Evolutionary conservation across 805 yeast genomes (phyloP), one percentile per base, ranked within the genome.

Genomic region (Suhomyces canberraensis): DNA sequence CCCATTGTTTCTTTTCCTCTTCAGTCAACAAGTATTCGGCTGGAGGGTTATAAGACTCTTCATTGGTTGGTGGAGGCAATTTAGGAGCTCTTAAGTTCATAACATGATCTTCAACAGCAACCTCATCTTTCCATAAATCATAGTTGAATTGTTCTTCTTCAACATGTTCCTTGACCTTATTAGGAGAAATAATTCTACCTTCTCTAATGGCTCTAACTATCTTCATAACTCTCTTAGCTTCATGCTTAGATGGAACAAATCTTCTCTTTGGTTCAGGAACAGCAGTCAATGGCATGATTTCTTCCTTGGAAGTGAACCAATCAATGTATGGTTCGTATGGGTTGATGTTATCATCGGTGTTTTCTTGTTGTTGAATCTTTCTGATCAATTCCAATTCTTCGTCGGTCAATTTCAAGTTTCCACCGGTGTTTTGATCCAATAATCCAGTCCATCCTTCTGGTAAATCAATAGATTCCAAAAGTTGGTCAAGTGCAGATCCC

Each of bases 381-480:
- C 81, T 73, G 54, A 93, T 86, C 45, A 93, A 74, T 48, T 90
- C 95, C 53, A 90, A 72, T 63, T 93, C 98, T 56, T 91, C 97
- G 36, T 75, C 74, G 6, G 88, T 78, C 46, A 93, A 70, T 48
- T 93, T 89, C 66, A 93, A 74, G 36, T 86, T 73, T 8, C 79
- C 61, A 43, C 98, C 99, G 5, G 98, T 88, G 52, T 81, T 75
- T 53, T 86, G 84, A 61, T 93, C 98, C 43, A 91, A 66, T 43
- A 93, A 71, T 31, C 99, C 99, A 11, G 98, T 93, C 98, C 98
- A 93, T 17, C 98, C 98, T 63, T 87, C 95, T 11, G 98, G 98
- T 45, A 93, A 71, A 44, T 93, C 99, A 42, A 93, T 93, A 20
- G 81, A 72, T 54, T 91, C 98, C 46, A 93, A 68, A 44, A 93